Evolutionary conservation across 768 basidiomycete genomes (phyloP).

Genomic region (Hemileccinum rubropunctum): DNA sequence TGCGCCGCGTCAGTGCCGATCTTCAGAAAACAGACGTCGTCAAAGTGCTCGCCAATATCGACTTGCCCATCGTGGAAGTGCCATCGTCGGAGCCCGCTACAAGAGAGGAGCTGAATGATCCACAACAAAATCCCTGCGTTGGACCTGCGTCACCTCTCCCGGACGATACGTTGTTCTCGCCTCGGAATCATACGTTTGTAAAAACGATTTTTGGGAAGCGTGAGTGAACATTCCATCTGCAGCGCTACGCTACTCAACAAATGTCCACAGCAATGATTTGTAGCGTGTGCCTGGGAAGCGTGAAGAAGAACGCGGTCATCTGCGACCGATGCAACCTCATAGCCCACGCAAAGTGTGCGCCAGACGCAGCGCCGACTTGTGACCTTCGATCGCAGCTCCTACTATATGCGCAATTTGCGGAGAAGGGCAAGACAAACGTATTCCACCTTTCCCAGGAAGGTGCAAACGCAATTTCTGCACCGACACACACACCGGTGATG

Average conservation of each 20-base stretch:
- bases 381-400: constrained; percentile 81
- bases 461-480: constrained; percentile 16
- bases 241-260: constrained; percentile 6
- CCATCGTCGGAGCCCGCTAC: constrained; percentile 46
- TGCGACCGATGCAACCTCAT: constrained; percentile 91
- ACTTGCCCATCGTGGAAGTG: constrained; percentile 29
- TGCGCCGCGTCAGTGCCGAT: constrained; percentile 87
- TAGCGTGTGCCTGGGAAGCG: constrained; percentile 73
- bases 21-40: constrained; percentile 68
- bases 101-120: constrained; percentile 38
- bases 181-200: constrained; percentile 79
- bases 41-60: constrained; percentile 47
- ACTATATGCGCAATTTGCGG: constrained; percentile 74
- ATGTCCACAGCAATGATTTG: constrained; percentile 70
- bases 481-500: constrained; percentile 31
- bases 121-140: constrained; percentile 38
- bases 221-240: constrained; percentile 40
- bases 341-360: constrained; percentile 74
- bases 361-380: constrained; percentile 74
- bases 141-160: constrained; percentile 30
- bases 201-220: constrained; percentile 93
- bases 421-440: constrained; percentile 56
- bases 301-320: constrained; percentile 85
- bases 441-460: constrained; percentile 54
- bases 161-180: constrained; percentile 44